Percentiles rank a stretch among this genome's conserved stretches.
phyloP scores from a whole-genome alignment of 2,329 filamentous ascomycete genomes.

The Phaeophleospora eucalypticola region DNA sequence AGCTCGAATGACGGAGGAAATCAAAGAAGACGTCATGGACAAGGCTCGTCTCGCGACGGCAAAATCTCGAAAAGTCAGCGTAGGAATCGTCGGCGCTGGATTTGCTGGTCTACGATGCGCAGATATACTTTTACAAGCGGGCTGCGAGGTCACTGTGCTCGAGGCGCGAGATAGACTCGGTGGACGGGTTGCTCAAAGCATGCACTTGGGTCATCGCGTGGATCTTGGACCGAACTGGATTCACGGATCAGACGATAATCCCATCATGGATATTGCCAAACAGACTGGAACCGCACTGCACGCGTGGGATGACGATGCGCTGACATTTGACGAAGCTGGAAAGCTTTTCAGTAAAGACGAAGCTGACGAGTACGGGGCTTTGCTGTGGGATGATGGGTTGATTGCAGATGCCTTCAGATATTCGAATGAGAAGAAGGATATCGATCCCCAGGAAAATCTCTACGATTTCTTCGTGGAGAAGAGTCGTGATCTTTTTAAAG shows the following conservation, averaged over 20 bases:
- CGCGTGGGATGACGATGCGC: conserved; percentile 52
- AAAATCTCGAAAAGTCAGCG: conserved; percentile 16
- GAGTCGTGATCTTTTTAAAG: conserved; percentile 41
- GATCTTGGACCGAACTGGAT: conserved; percentile 70
- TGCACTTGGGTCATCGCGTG: conserved; percentile 29
- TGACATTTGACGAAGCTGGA: conserved; percentile 57
- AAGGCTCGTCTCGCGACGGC: conserved; percentile 11
- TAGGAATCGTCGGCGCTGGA: conserved; percentile 68
- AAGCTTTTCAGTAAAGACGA: conserved; percentile 44
- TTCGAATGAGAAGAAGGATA: conserved; percentile 56
- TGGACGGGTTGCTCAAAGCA: conserved; percentile 52
- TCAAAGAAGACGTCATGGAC: not conserved
- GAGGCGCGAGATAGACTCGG: conserved; percentile 66
- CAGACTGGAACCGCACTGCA: conserved; percentile 54
- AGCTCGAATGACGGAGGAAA: not conserved
- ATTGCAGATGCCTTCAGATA: conserved; percentile 64
- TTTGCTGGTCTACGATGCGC: conserved; percentile 68
- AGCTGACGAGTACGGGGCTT: conserved; percentile 39
- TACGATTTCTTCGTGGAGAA: conserved; percentile 54
- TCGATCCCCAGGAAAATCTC: conserved; percentile 51
- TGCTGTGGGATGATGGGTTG: conserved; percentile 60
- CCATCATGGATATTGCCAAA: conserved; percentile 63
- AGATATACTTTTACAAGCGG: conserved; percentile 61
- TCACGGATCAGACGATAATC: conserved; percentile 67
- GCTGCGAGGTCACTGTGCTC: conserved; percentile 64